Percentiles rank a stretch among this genome's conserved stretches.
phyloP scores from a whole-genome alignment of 78 protist species.

The Chrysochromulina tobinii region DNA sequence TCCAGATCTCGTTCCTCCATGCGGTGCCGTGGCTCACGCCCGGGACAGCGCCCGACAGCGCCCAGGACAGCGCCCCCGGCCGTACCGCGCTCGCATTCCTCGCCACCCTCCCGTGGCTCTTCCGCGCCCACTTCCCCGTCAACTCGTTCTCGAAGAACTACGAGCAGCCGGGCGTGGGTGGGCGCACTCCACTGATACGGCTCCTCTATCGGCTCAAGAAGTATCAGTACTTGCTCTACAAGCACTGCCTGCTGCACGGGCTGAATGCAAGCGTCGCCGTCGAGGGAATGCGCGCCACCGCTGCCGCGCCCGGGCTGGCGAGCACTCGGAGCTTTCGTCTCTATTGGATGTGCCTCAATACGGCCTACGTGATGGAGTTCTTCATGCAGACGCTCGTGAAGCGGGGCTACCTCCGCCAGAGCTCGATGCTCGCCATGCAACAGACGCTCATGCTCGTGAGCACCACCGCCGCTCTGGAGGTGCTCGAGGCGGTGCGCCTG shows the following conservation, averaged over 20 bases:
- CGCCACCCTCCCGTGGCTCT: conserved; percentile 20
- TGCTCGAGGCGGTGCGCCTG: not conserved
- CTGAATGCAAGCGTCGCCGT: conserved; percentile 15
- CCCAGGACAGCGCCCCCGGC: not conserved
- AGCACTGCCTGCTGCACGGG: conserved; percentile 36
- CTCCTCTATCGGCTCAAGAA: not conserved
- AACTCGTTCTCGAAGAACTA: conserved; percentile 21
- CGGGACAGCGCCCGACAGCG: not conserved
- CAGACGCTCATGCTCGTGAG: conserved; percentile 19
- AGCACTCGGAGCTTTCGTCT: not conserved
- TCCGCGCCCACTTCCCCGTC: conserved; percentile 20
- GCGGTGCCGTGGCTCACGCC: not conserved
- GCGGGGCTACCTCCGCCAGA: not conserved
- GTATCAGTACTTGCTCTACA: conserved; percentile 30
- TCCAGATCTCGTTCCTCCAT: not conserved
- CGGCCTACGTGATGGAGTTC: conserved; percentile 4
- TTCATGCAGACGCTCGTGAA: conserved; percentile 42
- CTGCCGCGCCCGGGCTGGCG: not conserved
- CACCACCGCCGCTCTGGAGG: not conserved
- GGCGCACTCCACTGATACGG: not conserved
- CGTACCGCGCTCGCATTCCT: not conserved
- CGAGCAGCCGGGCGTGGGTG: not conserved
- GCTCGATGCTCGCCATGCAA: not conserved
- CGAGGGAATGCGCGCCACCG: not conserved
- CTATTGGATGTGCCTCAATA: conserved; percentile 31